phyloP scores from a whole-genome alignment of 1,284 basidiomycete genomes.

The Marasmius oreades region DNA sequence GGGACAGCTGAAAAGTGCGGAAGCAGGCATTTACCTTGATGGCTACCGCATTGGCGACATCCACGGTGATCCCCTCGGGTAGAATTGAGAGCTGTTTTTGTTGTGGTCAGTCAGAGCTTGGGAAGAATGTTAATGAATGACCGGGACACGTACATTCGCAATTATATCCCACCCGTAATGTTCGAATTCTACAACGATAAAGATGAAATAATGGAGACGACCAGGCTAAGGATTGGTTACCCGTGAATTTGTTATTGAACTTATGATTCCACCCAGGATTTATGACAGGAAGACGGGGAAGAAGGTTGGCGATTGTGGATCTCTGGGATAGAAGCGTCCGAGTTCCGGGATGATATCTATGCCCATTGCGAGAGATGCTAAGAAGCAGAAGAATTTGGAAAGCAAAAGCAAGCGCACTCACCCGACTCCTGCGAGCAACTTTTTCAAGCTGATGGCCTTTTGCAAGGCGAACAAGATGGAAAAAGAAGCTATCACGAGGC shows the following conservation, averaged over 20 bases:
- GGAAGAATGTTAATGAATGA: neutral
- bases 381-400: neutral
- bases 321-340: neutral
- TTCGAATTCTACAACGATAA: neutral
- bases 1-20: neutral
- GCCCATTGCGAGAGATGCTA: neutral
- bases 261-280: neutral
- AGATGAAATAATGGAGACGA: neutral
- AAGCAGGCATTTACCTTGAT: neutral
- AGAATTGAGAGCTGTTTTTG: neutral
- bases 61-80: neutral
- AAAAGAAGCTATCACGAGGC: neutral
- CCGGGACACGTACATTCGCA: neutral
- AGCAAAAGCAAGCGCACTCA: neutral
- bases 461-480: neutral
- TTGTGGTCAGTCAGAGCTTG: neutral
- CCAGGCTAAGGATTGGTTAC: neutral
- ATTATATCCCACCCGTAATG: neutral
- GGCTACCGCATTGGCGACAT: neutral
- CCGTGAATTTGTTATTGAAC: neutral
- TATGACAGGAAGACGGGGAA: neutral
- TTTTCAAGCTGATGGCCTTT: neutral
- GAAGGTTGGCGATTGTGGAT: neutral
- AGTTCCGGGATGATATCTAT: neutral
- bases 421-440: neutral